These are phyloP conservation scores for Uronychia setigera DNA, from an alignment of 73 alveolate species.

Conservation along the genomic window DNA sequence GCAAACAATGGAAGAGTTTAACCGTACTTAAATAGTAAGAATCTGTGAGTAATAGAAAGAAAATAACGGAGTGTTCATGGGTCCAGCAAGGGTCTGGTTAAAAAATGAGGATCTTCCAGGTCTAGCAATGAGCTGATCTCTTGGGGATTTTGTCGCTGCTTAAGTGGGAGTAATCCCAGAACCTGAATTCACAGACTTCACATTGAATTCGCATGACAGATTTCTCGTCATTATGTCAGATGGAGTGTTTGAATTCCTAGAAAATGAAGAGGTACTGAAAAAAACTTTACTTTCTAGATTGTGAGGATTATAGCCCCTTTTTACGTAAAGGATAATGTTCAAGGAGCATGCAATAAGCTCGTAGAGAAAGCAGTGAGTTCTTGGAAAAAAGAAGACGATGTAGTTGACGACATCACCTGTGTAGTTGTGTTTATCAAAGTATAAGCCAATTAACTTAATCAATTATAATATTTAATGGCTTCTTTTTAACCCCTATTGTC, in stretches of 20 bases:
- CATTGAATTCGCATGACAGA: not conserved
- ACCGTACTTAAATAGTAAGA: not conserved
- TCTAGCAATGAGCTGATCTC: conserved; percentile 15
- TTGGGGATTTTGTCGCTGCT: conserved; percentile 11
- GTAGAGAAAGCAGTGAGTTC: conserved; percentile 15
- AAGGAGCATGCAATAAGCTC: conserved; percentile 7
- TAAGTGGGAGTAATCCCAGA: conserved; percentile 2
- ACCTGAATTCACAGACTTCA: conserved; percentile 1
- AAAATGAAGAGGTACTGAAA: not conserved
- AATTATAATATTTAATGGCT: conserved; percentile 4
- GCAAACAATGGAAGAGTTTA: conserved; percentile 42
- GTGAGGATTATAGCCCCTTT: conserved; percentile 4
- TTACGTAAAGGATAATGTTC: not conserved
- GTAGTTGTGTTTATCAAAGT: conserved; percentile 47
- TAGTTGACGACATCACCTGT: conserved; percentile 91
- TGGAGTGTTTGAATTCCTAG: conserved; percentile 13
- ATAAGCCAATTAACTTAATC: not conserved
- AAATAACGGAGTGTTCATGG: not conserved
- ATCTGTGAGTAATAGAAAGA: not conserved
- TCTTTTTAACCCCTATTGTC: too few relatives aligned
- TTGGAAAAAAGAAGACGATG: conserved; percentile 76
- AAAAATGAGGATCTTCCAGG: conserved; percentile 18
- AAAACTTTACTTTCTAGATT: not conserved
- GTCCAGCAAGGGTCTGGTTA: conserved; percentile 16
- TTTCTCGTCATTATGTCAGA: conserved; percentile 14